Evolutionary conservation across 2,329 filamentous ascomycete genomes (phyloP).

Genomic region (Phaeosphaeria sp.): DNA sequence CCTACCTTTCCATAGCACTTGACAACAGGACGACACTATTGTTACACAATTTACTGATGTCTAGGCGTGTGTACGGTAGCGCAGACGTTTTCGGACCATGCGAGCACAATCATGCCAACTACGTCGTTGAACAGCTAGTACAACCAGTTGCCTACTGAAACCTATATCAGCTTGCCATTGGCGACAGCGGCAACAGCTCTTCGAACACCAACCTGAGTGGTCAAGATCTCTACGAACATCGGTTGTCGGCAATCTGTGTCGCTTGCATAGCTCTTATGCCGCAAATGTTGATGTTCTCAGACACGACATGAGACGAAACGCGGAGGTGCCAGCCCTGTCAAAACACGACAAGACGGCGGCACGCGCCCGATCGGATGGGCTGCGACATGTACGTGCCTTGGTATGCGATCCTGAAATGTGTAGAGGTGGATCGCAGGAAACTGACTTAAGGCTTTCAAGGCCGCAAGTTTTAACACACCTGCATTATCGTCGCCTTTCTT

Average conservation of each 20-base stretch:
- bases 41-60: too few relatives aligned
- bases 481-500: not conserved
- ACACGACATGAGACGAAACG: constrained; percentile 10
- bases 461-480: not conserved
- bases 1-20: too few relatives aligned
- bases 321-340: constrained; percentile 5
- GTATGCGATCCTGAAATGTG: not conserved
- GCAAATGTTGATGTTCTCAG: constrained; percentile 3
- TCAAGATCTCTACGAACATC: not conserved
- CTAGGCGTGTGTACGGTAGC: not conserved
- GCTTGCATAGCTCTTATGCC: constrained; percentile 1
- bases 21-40: too few relatives aligned
- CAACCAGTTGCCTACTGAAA: not conserved
- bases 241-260: constrained; percentile 2
- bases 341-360: constrained; percentile 6
- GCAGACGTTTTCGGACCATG: not conserved
- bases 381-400: not conserved
- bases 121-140: not conserved
- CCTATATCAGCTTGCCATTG: not conserved
- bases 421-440: not conserved
- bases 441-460: not conserved
- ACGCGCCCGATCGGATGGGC: not conserved
- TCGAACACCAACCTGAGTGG: not conserved
- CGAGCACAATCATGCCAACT: not conserved
- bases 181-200: not conserved